phyloP scores from a whole-genome alignment of 2,329 filamentous ascomycete genomes.

The Cryphonectria parasitica region DNA sequence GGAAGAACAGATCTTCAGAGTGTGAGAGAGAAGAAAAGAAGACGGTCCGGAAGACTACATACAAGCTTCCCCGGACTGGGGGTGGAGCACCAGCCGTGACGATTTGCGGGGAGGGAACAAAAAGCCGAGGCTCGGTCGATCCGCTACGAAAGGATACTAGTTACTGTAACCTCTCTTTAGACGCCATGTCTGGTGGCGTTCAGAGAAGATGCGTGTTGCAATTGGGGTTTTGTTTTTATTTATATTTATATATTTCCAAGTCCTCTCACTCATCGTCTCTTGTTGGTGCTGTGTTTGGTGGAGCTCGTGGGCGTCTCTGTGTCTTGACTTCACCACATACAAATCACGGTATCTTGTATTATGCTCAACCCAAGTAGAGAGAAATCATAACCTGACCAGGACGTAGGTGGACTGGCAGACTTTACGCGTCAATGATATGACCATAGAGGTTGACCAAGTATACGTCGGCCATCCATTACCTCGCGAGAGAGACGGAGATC shows the following conservation, averaged over 20 bases:
- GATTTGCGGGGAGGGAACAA: conserved; percentile 23
- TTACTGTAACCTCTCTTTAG: not conserved
- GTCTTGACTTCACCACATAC: not conserved
- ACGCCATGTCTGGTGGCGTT: not conserved
- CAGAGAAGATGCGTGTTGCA: too few species aligned
- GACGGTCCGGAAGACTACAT: not conserved
- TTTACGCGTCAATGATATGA: not conserved
- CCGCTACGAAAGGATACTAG: not conserved
- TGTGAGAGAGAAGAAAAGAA: not conserved
- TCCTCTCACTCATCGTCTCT: not conserved
- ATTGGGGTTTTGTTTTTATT: too few species aligned
- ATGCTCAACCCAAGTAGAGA: too few species aligned
- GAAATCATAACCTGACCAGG: too few species aligned
- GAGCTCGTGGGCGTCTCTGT: not conserved
- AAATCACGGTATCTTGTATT: too few species aligned
- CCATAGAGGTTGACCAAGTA: not conserved
- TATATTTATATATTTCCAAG: too few species aligned
- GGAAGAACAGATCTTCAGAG: too few species aligned
- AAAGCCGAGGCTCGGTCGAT: conserved; percentile 26
- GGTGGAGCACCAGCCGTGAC: conserved; percentile 13
- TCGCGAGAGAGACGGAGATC: not conserved
- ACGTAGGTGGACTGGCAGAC: too few species aligned
- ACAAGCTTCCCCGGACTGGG: conserved; percentile 9
- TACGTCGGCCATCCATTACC: not conserved
- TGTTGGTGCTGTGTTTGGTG: not conserved